Base-by-base conservation (phyloP, 1,139 yeast genomes). In the Geotrichum cucujoidarum region DNA sequence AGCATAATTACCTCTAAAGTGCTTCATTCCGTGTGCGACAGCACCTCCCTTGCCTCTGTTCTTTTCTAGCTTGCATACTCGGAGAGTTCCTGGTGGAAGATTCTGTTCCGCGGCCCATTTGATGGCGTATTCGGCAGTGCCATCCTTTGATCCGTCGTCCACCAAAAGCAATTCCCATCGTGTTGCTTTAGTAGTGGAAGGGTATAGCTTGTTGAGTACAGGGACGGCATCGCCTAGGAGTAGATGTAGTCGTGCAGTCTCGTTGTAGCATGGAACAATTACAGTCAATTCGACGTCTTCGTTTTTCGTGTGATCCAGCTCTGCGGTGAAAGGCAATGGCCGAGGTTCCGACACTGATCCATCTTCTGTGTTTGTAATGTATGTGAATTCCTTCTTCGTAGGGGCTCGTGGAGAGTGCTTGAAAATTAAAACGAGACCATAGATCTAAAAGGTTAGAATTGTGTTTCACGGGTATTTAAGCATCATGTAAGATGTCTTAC, bases 1-100 rank as follows among this genome's bases (percentile, higher is more conserved):
- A 10, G 81, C 79, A 60, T 77, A 82, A 53, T 74, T 65, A 10
- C 98, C 98, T 43, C 88, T 72, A 7, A 82, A 69, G 60, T 81
- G 82, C 60, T 83, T 76, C 67, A 92, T 72, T 3, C 98, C 98
- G 64, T 92, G 97, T 16, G 95, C 81, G 0, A 94, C 98, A 0
- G 97, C 98, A 7, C 98, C 98, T 18, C 98, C 98, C 67, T 92
- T 92, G 25, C 98, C 98, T 58, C 98, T 74, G 63, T 92, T 92
- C 54, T 78, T 66, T 34, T 69, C 77, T 53, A 92, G 73, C 56
- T 75, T 76, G 25, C 88, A 74, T 36, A 88, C 90, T 55, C 90
- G 73, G 63, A 94, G 60, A 38, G 74, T 73, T 45, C 81, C 85
- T 0, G 89, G 81, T 25, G 64, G 53, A 46, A 87, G 65, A 2